Percentiles rank a stretch among this genome's conserved stretches.
Conservation (phyloP, 2,329 filamentous ascomycete genomes). For the Phyllosticta citrichinensis region DNA sequence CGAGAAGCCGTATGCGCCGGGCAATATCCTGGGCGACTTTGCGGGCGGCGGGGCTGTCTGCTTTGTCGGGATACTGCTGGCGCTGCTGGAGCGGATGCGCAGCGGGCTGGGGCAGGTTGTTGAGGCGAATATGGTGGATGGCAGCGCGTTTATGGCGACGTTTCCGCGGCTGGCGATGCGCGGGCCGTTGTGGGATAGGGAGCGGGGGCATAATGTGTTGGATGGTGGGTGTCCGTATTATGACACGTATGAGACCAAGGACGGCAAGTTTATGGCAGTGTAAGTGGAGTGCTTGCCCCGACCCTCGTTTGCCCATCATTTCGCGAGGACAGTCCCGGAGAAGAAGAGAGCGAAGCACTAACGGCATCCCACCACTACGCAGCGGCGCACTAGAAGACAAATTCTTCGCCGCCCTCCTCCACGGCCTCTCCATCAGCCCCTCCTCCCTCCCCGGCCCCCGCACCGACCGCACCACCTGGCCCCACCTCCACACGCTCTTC, state of each 20-base stretch:
- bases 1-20: slow-evolving; percentile 66
- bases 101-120: slow-evolving; percentile 75
- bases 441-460: slow-evolving; percentile 39
- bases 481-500: slow-evolving; percentile 52
- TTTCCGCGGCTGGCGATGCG: slow-evolving; percentile 63
- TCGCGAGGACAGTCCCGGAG: not conserved
- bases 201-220: slow-evolving; percentile 65
- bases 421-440: slow-evolving; percentile 51
- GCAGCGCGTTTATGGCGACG: slow-evolving; percentile 64
- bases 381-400: slow-evolving; percentile 73
- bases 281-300: not conserved
- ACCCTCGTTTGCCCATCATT: not conserved
- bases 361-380: not conserved
- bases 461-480: slow-evolving; percentile 57
- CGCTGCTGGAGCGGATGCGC: slow-evolving; percentile 55
- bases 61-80: slow-evolving; percentile 73
- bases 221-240: slow-evolving; percentile 86
- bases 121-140: slow-evolving; percentile 96
- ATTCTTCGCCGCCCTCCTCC: slow-evolving; percentile 63
- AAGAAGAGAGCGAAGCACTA: slow-evolving; percentile 11
- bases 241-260: slow-evolving; percentile 75
- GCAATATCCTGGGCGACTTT: slow-evolving; percentile 82
- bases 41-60: slow-evolving; percentile 78
- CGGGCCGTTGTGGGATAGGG: slow-evolving; percentile 50
- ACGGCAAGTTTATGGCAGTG: slow-evolving; percentile 72